Conservation (phyloP, 371 early-diverging fungal species). For the Zopfochytrium polystomum region DNA sequence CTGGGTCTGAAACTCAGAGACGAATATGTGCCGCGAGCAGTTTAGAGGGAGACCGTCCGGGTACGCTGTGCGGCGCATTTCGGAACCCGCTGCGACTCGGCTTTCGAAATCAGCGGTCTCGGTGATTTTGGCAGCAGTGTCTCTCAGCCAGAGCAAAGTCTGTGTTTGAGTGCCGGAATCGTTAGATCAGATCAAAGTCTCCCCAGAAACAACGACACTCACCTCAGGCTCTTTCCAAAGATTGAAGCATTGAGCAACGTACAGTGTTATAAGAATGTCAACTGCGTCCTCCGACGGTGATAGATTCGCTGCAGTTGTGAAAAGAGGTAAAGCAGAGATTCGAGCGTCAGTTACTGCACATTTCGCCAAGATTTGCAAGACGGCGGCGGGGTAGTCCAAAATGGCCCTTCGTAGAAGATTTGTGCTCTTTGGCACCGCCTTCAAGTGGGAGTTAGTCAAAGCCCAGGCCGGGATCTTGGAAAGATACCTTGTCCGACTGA, state of each 20-base stretch:
- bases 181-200: background rate
- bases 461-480: background rate
- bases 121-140: too few species aligned
- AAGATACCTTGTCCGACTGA: conserved; percentile 9
- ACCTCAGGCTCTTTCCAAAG: conserved; percentile 76
- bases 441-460: too few species aligned
- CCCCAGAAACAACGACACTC: conserved; percentile 28
- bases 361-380: conserved; percentile 46
- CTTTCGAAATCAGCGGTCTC: too few species aligned
- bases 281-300: conserved; percentile 24
- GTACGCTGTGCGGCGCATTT: background rate
- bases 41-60: conserved; percentile 51
- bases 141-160: too few species aligned
- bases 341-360: conserved; percentile 30
- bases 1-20: conserved; percentile 41
- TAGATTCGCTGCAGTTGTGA: conserved; percentile 1
- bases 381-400: conserved; percentile 47
- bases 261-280: conserved; percentile 53
- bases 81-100: too few species aligned
- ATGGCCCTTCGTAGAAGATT: conserved; percentile 66
- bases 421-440: too few species aligned
- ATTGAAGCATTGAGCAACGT: conserved; percentile 58
- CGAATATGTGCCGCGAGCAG: conserved; percentile 69
- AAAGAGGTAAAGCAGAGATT: conserved; percentile 26
- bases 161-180: background rate